A percentile compares a stretch with the other conserved stretches of the same genome.
These are phyloP conservation scores for Gentiana straminea DNA, from an alignment of 257 asterid species.

Conservation along the genomic window DNA sequence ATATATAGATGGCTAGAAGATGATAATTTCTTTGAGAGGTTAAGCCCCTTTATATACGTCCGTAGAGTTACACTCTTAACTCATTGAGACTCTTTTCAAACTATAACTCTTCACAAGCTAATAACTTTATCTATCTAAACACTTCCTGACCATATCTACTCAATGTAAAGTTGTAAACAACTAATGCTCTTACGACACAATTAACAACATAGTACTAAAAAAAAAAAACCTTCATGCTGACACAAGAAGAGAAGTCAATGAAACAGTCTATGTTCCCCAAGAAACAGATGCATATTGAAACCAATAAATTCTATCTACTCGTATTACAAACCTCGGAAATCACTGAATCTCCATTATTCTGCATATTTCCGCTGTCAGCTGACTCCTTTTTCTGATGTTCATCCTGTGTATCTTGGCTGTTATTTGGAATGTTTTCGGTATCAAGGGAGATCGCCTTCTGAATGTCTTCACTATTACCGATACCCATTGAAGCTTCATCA, in stretches of 20 bases:
- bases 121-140: background rate
- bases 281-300: background rate
- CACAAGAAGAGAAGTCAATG: constrained; percentile 7
- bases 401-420: constrained; percentile 12
- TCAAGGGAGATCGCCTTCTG: constrained; percentile 12
- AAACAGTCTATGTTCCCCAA: background rate
- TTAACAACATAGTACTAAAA: too few relatives aligned
- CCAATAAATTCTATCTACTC: constrained; percentile 2
- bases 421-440: constrained; percentile 11
- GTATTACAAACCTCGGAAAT: constrained; percentile 18
- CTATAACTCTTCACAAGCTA: constrained; percentile 1
- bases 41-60: too few relatives aligned
- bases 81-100: background rate
- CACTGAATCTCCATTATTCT: constrained; percentile 15
- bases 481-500: constrained; percentile 9
- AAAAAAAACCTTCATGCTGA: background rate
- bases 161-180: background rate
- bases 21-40: too few relatives aligned
- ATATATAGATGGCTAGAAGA: too few relatives aligned
- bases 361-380: constrained; percentile 13
- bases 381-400: constrained; percentile 12
- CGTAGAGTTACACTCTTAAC: background rate
- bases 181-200: background rate
- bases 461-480: constrained; percentile 10
- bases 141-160: background rate